phyloP scores from a whole-genome alignment of 176 grass and related monocot species.

The Leersia perrieri region DNA sequence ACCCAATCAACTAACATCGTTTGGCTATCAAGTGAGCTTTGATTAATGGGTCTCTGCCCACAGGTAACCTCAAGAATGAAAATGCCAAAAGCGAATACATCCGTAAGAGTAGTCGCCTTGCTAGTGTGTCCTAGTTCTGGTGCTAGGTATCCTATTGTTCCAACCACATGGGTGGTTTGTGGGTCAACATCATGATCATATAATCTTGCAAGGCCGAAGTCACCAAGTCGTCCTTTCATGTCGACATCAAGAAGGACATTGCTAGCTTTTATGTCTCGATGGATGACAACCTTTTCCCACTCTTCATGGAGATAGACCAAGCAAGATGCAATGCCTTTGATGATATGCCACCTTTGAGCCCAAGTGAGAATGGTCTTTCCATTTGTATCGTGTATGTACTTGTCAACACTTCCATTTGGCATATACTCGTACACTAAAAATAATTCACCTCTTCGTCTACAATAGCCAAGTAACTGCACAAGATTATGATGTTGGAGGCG shows the following conservation, averaged over 20 bases:
- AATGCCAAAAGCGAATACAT: constrained; percentile 30
- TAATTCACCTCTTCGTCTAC: constrained; percentile 7
- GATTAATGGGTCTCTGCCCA: constrained; percentile 18
- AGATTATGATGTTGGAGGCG: constrained; percentile 29
- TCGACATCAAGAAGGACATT: constrained; percentile 20
- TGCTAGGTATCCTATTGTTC: constrained; percentile 44
- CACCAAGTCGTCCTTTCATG: constrained; percentile 38
- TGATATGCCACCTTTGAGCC: constrained; percentile 18
- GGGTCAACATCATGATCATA: constrained; percentile 27
- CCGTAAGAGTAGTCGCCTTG: constrained; percentile 38
- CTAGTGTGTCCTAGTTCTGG: constrained; percentile 37
- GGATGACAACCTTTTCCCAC: constrained; percentile 35
- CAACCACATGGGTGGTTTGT: constrained; percentile 34
- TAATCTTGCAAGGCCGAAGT: constrained; percentile 37
- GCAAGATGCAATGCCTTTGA: constrained; percentile 35
- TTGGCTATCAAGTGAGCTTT: background rate
- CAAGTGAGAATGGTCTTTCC: constrained; percentile 3
- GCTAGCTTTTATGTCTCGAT: constrained; percentile 30
- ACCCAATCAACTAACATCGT: constrained; percentile 24
- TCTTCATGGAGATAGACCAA: constrained; percentile 47
- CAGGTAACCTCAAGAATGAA: constrained; percentile 31
- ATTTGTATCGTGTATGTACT: constrained; percentile 1
- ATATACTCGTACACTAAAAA: constrained; percentile 35
- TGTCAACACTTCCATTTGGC: constrained; percentile 41
- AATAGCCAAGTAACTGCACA: constrained; percentile 3